Evolutionary conservation across 306 rosid genomes (phyloP).

Genomic region (Oemleria cerasiformis): DNA sequence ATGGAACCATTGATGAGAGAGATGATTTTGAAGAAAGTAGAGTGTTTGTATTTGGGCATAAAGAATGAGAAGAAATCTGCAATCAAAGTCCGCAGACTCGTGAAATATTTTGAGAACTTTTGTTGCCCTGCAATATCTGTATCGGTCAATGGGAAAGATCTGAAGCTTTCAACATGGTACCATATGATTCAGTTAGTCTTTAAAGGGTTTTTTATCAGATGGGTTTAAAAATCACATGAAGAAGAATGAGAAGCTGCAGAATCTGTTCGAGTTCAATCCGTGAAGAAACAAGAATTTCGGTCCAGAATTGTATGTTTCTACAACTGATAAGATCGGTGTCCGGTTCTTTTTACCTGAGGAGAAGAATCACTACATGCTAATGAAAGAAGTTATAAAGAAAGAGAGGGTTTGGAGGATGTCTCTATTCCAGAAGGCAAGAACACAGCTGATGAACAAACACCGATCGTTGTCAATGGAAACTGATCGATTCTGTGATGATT

Average conservation of each 20-base stretch:
- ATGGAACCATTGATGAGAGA: not conserved
- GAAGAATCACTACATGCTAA: not conserved
- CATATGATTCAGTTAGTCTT: constrained; percentile 18
- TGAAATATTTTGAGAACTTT: constrained; percentile 14
- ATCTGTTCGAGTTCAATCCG: constrained; percentile 18
- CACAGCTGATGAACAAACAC: constrained; percentile 19
- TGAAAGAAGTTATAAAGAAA: constrained; percentile 10
- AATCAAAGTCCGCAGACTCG: not conserved
- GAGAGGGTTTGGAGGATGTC: constrained; percentile 14
- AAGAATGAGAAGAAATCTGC: not conserved
- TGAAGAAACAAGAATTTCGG: not conserved
- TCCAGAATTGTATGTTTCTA: constrained; percentile 21
- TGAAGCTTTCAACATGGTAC: constrained; percentile 28
- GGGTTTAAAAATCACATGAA: constrained; percentile 3
- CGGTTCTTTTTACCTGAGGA: constrained; percentile 13
- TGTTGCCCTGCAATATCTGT: constrained; percentile 3
- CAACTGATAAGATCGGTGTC: constrained; percentile 2
- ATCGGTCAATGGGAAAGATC: constrained; percentile 6
- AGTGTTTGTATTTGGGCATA: not conserved
- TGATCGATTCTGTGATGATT: no score
- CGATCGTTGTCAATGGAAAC: constrained; percentile 7
- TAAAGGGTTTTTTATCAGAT: constrained; percentile 10
- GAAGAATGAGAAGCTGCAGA: constrained; percentile 26
- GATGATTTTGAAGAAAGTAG: not conserved
- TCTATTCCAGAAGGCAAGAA: constrained; percentile 13